Evolutionary conservation across 1,139 yeast species (phyloP).

Genomic region (Hansenula lynferdii): DNA sequence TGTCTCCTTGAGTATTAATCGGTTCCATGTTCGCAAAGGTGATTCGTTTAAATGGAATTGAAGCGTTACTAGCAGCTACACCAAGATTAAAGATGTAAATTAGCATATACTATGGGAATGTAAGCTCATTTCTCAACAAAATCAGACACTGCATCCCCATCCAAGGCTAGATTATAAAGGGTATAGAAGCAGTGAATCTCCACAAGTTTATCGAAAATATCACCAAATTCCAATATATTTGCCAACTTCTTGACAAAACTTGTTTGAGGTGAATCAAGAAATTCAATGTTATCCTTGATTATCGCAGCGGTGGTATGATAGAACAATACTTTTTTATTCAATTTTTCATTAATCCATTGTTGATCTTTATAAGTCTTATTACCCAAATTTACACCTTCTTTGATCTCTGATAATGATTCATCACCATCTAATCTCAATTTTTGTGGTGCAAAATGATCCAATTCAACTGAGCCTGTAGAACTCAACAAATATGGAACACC

Average conservation of each 20-base stretch:
- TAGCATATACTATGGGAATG: too few relatives aligned
- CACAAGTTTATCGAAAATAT: neutral
- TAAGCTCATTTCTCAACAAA: too few relatives aligned
- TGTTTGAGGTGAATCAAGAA: neutral
- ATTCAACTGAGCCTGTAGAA: neutral
- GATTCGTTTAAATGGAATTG: too few relatives aligned
- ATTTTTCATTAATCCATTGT: neutral
- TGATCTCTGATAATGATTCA: neutral
- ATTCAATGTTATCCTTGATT: neutral
- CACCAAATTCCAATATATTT: neutral
- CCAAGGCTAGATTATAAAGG: neutral
- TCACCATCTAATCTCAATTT: neutral
- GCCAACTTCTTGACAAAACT: neutral
- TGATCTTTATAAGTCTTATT: neutral
- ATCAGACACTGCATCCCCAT: neutral
- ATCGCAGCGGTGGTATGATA: neutral
- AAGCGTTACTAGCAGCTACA: too few relatives aligned
- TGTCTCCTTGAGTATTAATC: too few relatives aligned
- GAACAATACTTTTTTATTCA: neutral
- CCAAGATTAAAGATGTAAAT: too few relatives aligned
- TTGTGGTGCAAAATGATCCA: neutral
- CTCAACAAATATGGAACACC: conserved; percentile 4
- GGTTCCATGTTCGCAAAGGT: too few relatives aligned
- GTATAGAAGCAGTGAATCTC: neutral
- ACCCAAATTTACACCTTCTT: neutral